These are phyloP conservation scores for Epichloe sibirici DNA, from an alignment of 2,329 filamentous ascomycete genomes.

Conservation along the genomic window DNA sequence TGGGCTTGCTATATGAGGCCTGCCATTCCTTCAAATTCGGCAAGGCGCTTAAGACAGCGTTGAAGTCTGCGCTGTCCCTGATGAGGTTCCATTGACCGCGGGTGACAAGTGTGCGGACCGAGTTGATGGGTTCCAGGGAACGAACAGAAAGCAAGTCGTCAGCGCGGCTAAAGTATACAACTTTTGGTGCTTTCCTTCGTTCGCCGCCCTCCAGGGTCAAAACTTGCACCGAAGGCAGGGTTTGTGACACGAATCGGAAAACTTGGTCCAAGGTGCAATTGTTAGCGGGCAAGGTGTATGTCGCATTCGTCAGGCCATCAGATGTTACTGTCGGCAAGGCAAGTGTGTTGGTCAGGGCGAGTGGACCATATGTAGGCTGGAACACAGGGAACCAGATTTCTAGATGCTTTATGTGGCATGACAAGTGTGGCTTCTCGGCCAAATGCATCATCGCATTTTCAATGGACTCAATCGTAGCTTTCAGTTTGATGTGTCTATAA, in stretches of 20 bases:
- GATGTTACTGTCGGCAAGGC: conserved; percentile 40
- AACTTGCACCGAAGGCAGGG: conserved; percentile 49
- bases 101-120: conserved; percentile 54
- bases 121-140: conserved; percentile 27
- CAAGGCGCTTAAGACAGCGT: conserved; percentile 46
- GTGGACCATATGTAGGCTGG: conserved; percentile 38
- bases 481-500: conserved; percentile 65
- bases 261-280: conserved; percentile 61
- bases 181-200: conserved; percentile 60
- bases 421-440: conserved; percentile 42
- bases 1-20: conserved; percentile 57
- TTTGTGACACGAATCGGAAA: conserved; percentile 47
- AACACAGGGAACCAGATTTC: conserved; percentile 72
- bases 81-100: conserved; percentile 71
- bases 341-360: conserved; percentile 29
- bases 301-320: conserved; percentile 43
- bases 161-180: conserved; percentile 25
- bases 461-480: conserved; percentile 54
- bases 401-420: conserved; percentile 55
- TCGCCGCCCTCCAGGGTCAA: conserved; percentile 68
- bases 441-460: conserved; percentile 51
- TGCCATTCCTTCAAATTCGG: conserved; percentile 54
- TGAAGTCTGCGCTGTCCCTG: conserved; percentile 49
- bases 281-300: conserved; percentile 47
- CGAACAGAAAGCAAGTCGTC: conserved; percentile 11